phyloP scores from a whole-genome alignment of 257 asterid genomes.

The Knoxia roxburghii region DNA sequence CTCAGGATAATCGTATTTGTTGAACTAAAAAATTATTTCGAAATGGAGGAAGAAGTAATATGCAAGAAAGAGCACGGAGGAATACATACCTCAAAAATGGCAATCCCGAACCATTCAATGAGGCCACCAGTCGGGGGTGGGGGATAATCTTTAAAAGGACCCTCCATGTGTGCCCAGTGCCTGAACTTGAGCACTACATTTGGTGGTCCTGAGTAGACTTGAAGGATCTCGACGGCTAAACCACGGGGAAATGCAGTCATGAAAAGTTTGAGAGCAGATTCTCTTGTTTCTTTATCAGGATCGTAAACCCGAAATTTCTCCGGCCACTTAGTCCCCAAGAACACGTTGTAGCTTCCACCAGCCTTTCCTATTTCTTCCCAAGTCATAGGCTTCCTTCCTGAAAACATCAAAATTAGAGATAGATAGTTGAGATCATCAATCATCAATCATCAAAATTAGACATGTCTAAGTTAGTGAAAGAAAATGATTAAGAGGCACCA shows the following conservation, averaged over 20 bases:
- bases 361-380: conserved; percentile 30
- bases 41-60: too few relatives aligned
- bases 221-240: conserved; percentile 54
- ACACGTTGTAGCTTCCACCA: conserved; percentile 73
- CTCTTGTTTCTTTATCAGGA: conserved; percentile 50
- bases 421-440: too few relatives aligned
- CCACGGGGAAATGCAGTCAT: conserved; percentile 54
- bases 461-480: too few relatives aligned
- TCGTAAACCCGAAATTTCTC: conserved; percentile 35
- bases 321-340: conserved; percentile 71
- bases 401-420: not conserved
- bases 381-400: conserved; percentile 22
- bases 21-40: too few relatives aligned
- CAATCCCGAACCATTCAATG: conserved; percentile 47
- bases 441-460: too few relatives aligned
- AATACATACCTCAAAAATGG: not conserved
- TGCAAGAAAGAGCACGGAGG: too few relatives aligned
- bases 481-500: not conserved
- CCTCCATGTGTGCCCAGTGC: conserved; percentile 83
- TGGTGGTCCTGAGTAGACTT: conserved; percentile 76
- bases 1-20: too few relatives aligned
- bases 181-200: conserved; percentile 52
- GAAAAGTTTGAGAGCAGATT: conserved; percentile 51
- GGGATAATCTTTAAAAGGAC: conserved; percentile 43
- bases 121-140: conserved; percentile 58